Percentiles rank a stretch among this genome's conserved stretches.
phyloP scores from a whole-genome alignment of 2,329 filamentous ascomycete genomes.

The Didymella lethalis region DNA sequence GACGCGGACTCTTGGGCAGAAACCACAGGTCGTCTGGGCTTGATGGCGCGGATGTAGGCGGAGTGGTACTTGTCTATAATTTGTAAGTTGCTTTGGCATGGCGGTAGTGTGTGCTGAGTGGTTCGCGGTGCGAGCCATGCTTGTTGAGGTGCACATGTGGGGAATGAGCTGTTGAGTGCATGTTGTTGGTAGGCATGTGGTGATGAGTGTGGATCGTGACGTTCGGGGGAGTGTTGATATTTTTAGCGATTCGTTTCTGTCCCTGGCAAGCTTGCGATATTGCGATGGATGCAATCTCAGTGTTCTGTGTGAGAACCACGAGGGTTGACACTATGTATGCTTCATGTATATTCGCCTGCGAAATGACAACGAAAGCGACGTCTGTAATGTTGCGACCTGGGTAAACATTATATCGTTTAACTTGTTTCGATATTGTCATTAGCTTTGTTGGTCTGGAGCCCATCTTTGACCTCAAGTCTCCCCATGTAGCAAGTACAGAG shows the following conservation, averaged over 20 bases:
- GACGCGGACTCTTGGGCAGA: background rate
- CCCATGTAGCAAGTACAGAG: background rate
- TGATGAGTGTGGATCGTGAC: background rate
- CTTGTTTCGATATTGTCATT: background rate
- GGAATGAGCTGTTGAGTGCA: conserved; percentile 7
- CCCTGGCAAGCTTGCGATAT: background rate
- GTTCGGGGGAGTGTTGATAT: background rate
- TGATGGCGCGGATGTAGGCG: background rate
- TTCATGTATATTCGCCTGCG: conserved; percentile 1
- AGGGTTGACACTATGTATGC: background rate
- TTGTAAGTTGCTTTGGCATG: background rate
- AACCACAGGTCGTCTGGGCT: conserved; percentile 4
- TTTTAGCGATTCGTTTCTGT: background rate
- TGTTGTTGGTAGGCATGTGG: background rate
- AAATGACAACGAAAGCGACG: background rate
- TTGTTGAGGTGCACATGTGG: conserved; percentile 21
- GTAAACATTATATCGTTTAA: background rate
- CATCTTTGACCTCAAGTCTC: background rate
- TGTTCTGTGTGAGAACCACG: background rate
- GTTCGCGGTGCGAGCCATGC: background rate
- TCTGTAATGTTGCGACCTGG: background rate
- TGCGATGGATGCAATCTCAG: background rate
- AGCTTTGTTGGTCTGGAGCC: background rate
- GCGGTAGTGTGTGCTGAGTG: conserved; percentile 7
- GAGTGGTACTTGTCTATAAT: background rate